Conservation (phyloP, 176 grass and related monocot genomes). For the Eleusine coracana region DNA sequence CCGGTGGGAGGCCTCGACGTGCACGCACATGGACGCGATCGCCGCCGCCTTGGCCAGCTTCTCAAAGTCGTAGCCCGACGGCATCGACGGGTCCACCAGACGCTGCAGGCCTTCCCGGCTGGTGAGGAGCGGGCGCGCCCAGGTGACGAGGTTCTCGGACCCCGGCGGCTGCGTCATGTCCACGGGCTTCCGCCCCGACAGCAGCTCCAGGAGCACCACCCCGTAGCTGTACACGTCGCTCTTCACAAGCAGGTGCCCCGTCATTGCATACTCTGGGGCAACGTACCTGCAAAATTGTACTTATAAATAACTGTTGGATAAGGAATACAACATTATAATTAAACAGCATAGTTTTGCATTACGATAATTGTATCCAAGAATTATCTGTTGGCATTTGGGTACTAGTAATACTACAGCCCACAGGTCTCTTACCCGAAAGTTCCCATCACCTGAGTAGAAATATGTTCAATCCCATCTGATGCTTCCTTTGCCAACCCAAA, state of each 20-base stretch:
- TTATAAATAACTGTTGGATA: not conserved
- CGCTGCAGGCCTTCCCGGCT: slow-evolving; percentile 72
- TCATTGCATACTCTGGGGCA: slow-evolving; percentile 99
- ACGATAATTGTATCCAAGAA: not conserved
- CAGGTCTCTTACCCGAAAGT: slow-evolving; percentile 79
- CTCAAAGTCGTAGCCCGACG: slow-evolving; percentile 59
- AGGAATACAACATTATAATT: too few relatives aligned
- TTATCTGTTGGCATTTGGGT: not conserved
- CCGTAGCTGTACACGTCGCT: slow-evolving; percentile 99
- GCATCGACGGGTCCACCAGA: slow-evolving; percentile 72
- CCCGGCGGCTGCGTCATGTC: slow-evolving; percentile 73
- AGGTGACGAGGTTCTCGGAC: slow-evolving; percentile 88
- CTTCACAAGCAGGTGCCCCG: slow-evolving; percentile 88
- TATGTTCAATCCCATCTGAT: slow-evolving; percentile 72
- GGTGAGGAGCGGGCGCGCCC: slow-evolving; percentile 85
- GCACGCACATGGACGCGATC: slow-evolving; percentile 92
- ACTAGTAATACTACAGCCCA: not conserved
- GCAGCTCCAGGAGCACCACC: slow-evolving; percentile 88
- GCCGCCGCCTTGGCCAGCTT: slow-evolving; percentile 87
- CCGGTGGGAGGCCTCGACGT: slow-evolving; percentile 74
- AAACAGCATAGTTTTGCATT: not conserved
- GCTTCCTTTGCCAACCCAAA: slow-evolving; percentile 92
- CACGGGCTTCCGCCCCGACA: slow-evolving; percentile 87
- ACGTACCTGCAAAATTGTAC: slow-evolving; percentile 67
- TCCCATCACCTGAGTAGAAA: slow-evolving; percentile 94